These are phyloP conservation scores for Cutaneotrichosporon daszewskae DNA, from an alignment of 1,284 basidiomycete genomes.

Conservation along the genomic window DNA sequence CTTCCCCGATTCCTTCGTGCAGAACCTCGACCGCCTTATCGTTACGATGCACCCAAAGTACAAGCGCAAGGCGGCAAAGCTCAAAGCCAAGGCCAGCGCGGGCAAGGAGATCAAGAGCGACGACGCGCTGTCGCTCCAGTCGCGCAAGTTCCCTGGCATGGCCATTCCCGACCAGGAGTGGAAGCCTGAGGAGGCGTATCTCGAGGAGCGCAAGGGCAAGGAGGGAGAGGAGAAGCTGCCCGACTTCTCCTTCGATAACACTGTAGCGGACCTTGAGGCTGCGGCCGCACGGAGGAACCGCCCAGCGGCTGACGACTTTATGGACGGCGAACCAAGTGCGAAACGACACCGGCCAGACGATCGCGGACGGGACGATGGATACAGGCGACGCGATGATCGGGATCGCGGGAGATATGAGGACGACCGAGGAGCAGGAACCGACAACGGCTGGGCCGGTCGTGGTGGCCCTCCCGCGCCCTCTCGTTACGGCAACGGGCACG, in stretches of 20 bases:
- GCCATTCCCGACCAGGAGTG: constrained; percentile 72
- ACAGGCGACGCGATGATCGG: constrained; percentile 20
- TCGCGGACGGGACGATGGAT: constrained; percentile 48
- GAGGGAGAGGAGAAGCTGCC: constrained; percentile 55
- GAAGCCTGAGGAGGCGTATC: constrained; percentile 49
- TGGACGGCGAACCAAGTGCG: constrained; percentile 49
- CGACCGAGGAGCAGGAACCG: constrained; percentile 14
- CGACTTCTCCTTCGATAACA: constrained; percentile 60
- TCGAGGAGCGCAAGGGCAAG: constrained; percentile 47
- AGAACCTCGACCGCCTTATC: constrained; percentile 90
- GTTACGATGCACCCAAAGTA: constrained; percentile 93
- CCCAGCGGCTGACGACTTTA: constrained; percentile 50
- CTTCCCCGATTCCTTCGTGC: constrained; percentile 82
- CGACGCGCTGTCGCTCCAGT: constrained; percentile 65
- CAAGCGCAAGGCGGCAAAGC: constrained; percentile 64
- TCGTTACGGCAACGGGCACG: constrained; percentile 6
- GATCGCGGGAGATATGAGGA: constrained; percentile 46
- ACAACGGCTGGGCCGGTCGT: constrained; percentile 25
- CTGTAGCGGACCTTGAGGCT: constrained; percentile 71
- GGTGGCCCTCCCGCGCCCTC: constrained; percentile 8
- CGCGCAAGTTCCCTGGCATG: constrained; percentile 84
- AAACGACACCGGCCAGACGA: constrained; percentile 57
- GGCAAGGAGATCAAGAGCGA: constrained; percentile 29
- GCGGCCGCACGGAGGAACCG: constrained; percentile 54
- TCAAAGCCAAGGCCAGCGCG: constrained; percentile 33